Base-by-base conservation (phyloP, 192 early-diverging fungal genomes). In the Mortierella hygrophila region DNA sequence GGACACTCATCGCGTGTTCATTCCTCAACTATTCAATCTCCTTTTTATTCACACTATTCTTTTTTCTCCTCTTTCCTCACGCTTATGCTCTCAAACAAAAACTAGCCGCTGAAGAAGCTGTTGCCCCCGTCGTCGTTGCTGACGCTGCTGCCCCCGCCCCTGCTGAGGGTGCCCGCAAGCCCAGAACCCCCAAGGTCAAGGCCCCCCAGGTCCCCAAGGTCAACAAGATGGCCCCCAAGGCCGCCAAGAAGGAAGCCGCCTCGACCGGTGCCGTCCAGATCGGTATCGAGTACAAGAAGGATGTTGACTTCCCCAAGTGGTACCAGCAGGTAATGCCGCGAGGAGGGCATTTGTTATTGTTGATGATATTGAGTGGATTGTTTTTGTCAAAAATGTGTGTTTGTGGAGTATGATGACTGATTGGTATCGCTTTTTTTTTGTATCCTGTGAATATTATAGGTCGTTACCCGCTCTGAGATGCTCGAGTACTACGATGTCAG, bases 401-500 rank as follows among this genome's bases (percentile, higher is more conserved):
- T 6, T 38, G 21, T 42, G 9, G 15, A 26, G 38, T 11, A n/a
- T 23, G 11, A 0, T 70, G 26, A 23, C 80, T 77, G 11, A n/a
- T 74, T 21, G 15, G 7, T 29, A 16, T 49, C 49, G 38, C 44
- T 49, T 41, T 42, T 71, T 20, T 41, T 41, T 42, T 71, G 38
- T 78, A 46, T 35, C 20, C 29, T 15, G 3, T 65, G 29, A 32
- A 65, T 60, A 65, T 16, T 52, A 35, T 81, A 95, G 92, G 94
- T 97, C 40, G 90, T 99, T 78, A 94, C 93, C 47, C 93, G 94
- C 77, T 95, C 96, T 40, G 99, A 99, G 88, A 98, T 99, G 99
- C 90, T 99, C 89, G 97, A 98, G 84, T 98, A 99, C 92, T 99
- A 99, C 92, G 96, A 98, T 88, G 95, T 99, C 54, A 96, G 94